A percentile compares a stretch with the other conserved stretches of the same genome.
These are phyloP conservation scores for Pythium rishiriense DNA, from an alignment of 352 stramenopile genomes.

Conservation along the genomic window DNA sequence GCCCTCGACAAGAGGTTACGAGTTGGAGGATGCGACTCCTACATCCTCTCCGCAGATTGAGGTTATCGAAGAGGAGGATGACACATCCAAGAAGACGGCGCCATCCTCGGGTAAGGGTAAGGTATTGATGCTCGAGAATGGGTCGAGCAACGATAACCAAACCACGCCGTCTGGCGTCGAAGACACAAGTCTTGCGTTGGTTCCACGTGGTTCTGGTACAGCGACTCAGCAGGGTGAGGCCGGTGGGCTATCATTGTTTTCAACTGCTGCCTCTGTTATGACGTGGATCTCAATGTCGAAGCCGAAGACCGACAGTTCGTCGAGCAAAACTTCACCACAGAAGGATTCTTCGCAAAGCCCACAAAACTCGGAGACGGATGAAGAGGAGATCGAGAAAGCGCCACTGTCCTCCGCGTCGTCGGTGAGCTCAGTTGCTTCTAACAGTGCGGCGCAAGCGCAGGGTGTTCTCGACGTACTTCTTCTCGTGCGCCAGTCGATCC, in stretches of 20 bases:
- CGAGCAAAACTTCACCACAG: slow-evolving; percentile 8
- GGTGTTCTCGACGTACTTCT: slow-evolving; percentile 77
- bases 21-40: slow-evolving; percentile 15
- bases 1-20: slow-evolving; percentile 10
- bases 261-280: slow-evolving; percentile 50
- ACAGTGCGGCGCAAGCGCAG: slow-evolving; percentile 44
- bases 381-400: slow-evolving; percentile 71
- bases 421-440: slow-evolving; percentile 54
- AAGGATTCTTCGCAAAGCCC: slow-evolving; percentile 37
- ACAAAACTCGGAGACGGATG: slow-evolving; percentile 73
- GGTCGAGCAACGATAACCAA: slow-evolving; percentile 10
- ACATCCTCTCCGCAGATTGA: slow-evolving; percentile 22
- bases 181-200: slow-evolving; percentile 19
- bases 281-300: slow-evolving; percentile 67
- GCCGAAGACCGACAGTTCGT: slow-evolving; percentile 28
- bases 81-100: slow-evolving; percentile 16
- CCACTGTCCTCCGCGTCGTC: slow-evolving; percentile 57
- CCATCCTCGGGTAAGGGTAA: slow-evolving; percentile 17
- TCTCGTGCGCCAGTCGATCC: slow-evolving; percentile 83
- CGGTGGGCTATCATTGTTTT: slow-evolving; percentile 39
- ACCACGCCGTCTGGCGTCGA: neutral
- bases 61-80: slow-evolving; percentile 23
- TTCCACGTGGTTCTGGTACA: slow-evolving; percentile 18
- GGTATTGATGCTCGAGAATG: slow-evolving; percentile 24
- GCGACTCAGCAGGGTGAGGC: slow-evolving; percentile 17